Conservation (phyloP, 768 basidiomycete genomes). For the Tulasnella sp. region DNA sequence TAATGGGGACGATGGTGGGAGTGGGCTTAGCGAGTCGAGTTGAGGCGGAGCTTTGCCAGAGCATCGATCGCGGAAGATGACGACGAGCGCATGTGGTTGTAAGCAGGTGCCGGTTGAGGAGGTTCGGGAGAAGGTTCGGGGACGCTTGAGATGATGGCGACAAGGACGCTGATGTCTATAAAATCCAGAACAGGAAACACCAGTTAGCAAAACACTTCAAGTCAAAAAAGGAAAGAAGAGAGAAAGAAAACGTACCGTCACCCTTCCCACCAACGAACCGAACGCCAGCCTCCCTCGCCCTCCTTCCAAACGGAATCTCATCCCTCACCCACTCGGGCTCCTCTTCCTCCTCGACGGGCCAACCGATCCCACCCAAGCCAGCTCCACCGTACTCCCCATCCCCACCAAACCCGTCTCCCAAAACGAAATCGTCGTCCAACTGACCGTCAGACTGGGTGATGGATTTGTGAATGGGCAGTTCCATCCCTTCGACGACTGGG, state of each 20-base stretch:
- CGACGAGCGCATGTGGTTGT: background rate
- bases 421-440: background rate
- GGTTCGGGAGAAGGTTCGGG: background rate
- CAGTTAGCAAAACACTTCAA: background rate
- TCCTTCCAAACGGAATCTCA: constrained; percentile 78
- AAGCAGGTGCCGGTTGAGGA: background rate
- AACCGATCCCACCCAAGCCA: background rate
- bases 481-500: background rate
- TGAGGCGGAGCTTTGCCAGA: background rate
- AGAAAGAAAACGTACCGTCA: constrained; percentile 52
- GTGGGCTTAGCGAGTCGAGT: background rate
- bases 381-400: constrained; percentile 9
- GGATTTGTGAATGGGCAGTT: background rate
- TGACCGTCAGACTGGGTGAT: background rate
- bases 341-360: constrained; percentile 8
- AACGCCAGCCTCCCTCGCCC: constrained; percentile 66
- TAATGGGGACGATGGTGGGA: background rate
- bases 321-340: constrained; percentile 26
- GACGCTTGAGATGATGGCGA: constrained; percentile 20
- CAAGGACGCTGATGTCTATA: constrained; percentile 24
- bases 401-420: constrained; percentile 6
- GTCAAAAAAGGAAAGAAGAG: background rate
- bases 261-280: constrained; percentile 73
- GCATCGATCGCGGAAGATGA: background rate
- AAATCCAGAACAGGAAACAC: background rate